Evolutionary conservation across 2,329 filamentous ascomycete genomes (phyloP), one percentile per base, ranked within the genome.

Genomic region (Dryadomyces sulphureus): DNA sequence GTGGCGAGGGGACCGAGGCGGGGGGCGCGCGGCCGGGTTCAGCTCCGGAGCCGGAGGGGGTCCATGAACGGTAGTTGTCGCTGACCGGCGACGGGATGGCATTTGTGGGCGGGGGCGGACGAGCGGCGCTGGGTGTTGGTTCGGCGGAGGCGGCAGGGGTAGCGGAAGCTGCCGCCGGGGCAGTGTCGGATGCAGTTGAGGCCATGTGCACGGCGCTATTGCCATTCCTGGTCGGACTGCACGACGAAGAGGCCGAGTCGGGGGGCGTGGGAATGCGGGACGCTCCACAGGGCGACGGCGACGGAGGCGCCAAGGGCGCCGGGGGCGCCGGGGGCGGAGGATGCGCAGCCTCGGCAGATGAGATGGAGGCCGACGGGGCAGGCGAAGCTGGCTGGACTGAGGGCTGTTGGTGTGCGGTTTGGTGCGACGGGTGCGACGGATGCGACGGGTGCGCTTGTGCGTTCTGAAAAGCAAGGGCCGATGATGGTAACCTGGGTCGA

Each of bases 221-320:
- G 38, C 45, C 46, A 48, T 46, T 27, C 45, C 47, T 36, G 19
- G 45, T 20, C 24, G 32, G 43, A 30, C 40, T 30, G 22, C 14
- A 14, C 20, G 36, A 11, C 11, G 50, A 48, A 44, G 71, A 71
- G 22, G 71, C 74, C 19, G 72, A 75, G 21, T 70, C 67, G 24
- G 72, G 72, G 38, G 72, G 71, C 24, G 73, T 73, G 21, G 72
- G 72, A 52, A 75, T 67, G 49, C 66, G 64, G 40, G 25, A 42
- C n/a, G 70, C 68, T 48, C 65, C 65, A 53, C 65, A 46, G 12
- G 44, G 19, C 9, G 45, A 25, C 16, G 45, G 4, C 22, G 32
- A 25, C 6, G 43, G n/a, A 30, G 27, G 27, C 27, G 27, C 27
- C 27, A 32, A 9, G 27, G 27, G 27, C 27, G 27, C 27, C 27